These are phyloP conservation scores for Polygonum maritimum DNA, from an alignment of 148 eudicot genomes.

Conservation along the genomic window DNA sequence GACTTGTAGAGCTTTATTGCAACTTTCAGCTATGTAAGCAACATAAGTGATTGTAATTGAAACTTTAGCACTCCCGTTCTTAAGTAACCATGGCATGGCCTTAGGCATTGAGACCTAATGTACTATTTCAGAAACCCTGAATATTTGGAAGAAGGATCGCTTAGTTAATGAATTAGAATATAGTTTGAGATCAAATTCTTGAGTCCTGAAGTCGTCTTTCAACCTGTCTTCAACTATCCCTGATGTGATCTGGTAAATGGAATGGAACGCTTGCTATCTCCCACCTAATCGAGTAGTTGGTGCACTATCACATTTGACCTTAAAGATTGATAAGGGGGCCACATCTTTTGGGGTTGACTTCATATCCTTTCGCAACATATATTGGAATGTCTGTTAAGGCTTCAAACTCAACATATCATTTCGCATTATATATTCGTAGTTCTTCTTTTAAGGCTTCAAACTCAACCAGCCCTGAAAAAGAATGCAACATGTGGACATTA, in stretches of 20 bases:
- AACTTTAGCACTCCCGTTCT: too few relatives aligned
- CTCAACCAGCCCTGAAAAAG: neutral
- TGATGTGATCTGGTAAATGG: neutral
- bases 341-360: neutral
- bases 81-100: too few relatives aligned
- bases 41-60: too few relatives aligned
- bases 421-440: too few relatives aligned
- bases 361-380: neutral
- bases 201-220: too few relatives aligned
- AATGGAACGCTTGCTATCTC: neutral
- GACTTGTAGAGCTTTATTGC: neutral
- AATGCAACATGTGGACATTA: neutral
- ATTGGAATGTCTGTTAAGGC: neutral
- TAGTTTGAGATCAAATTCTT: neutral
- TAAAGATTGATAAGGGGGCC: neutral
- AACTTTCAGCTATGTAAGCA: too few relatives aligned
- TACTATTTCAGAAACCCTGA: neutral
- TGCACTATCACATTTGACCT: neutral
- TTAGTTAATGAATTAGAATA: neutral
- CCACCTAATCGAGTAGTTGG: neutral
- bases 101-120: too few relatives aligned
- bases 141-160: neutral
- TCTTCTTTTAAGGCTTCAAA: too few relatives aligned
- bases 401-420: neutral
- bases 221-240: neutral